Conservation (phyloP, 2,329 filamentous ascomycete genomes). For the Fusarium acutatum region DNA sequence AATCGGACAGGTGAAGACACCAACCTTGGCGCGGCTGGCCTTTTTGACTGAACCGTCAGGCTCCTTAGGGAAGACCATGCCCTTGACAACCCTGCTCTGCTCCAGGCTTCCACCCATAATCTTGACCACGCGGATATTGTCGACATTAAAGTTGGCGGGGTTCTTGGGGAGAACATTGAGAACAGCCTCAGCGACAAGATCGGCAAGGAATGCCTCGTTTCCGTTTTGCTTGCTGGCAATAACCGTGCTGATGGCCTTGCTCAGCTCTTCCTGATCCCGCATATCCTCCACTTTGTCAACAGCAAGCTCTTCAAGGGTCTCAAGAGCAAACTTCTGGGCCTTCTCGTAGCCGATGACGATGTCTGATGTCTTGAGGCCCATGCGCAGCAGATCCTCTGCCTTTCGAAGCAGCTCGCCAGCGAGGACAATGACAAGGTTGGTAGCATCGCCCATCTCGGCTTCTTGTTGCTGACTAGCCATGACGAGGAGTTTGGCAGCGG, state of each 20-base stretch:
- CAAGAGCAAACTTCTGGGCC: constrained; percentile 87
- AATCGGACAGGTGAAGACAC: constrained; percentile 94
- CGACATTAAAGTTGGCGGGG: constrained; percentile 94
- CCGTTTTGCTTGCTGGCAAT: constrained; percentile 97
- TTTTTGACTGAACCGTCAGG: constrained; percentile 94
- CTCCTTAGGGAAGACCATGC: constrained; percentile 97
- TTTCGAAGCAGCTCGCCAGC: constrained; percentile 96
- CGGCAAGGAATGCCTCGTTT: constrained; percentile 86
- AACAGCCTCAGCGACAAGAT: constrained; percentile 84
- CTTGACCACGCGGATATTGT: constrained; percentile 98
- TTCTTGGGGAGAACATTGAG: constrained; percentile 95
- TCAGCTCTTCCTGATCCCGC: constrained; percentile 80
- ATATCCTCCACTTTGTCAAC: constrained; percentile 92
- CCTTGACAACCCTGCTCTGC: constrained; percentile 93
- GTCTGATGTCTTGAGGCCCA: constrained; percentile 98
- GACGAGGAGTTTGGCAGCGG: constrained; percentile 94
- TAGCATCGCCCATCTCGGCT: constrained; percentile 98
- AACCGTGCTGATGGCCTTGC: constrained; percentile 95
- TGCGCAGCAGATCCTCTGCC: constrained; percentile 93
- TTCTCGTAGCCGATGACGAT: constrained; percentile 96
- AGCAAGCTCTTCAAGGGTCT: constrained; percentile 84
- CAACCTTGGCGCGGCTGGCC: constrained; percentile 91
- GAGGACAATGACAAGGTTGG: constrained; percentile 95
- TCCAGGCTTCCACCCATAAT: constrained; percentile 98
- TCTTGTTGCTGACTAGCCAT: constrained; percentile 99